These are phyloP conservation scores for Pleurotus citrinopileatus DNA, from an alignment of 768 basidiomycete genomes.

Conservation along the genomic window DNA sequence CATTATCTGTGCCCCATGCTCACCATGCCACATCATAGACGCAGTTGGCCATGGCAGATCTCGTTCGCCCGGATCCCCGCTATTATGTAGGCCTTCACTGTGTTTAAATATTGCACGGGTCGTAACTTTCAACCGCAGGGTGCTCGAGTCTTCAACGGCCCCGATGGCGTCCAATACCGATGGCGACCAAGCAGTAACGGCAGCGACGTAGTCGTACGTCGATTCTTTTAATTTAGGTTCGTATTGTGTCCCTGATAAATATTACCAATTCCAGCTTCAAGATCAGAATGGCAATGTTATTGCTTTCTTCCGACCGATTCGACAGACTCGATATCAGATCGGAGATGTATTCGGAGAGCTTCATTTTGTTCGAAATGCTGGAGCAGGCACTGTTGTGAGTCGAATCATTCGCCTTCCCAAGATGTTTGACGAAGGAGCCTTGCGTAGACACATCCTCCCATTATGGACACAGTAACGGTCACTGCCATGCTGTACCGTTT, in stretches of 20 bases:
- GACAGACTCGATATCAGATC: constrained; percentile 77
- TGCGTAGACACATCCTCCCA: constrained; percentile 76
- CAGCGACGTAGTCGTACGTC: constrained; percentile 58
- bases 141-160: constrained; percentile 72
- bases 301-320: constrained; percentile 77
- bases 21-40: constrained; percentile 47
- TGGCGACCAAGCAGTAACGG: constrained; percentile 69
- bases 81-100: constrained; percentile 46
- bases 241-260: constrained; percentile 15
- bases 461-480: constrained; percentile 87
- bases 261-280: constrained; percentile 52
- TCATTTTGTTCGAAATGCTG: constrained; percentile 76
- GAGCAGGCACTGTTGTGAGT: constrained; percentile 78
- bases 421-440: constrained; percentile 9
- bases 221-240: constrained; percentile 16
- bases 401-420: constrained; percentile 17
- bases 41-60: constrained; percentile 78
- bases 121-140: constrained; percentile 36
- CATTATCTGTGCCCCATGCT: constrained; percentile 21
- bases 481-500: constrained; percentile 86
- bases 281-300: constrained; percentile 68
- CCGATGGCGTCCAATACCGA: constrained; percentile 76
- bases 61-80: constrained; percentile 67
- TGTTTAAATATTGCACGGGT: constrained; percentile 12
- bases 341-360: constrained; percentile 87